Percentiles rank a stretch among this genome's conserved stretches.
These are phyloP conservation scores for Physaria fendleri DNA, from an alignment of 345 rosid species.

Conservation along the genomic window DNA sequence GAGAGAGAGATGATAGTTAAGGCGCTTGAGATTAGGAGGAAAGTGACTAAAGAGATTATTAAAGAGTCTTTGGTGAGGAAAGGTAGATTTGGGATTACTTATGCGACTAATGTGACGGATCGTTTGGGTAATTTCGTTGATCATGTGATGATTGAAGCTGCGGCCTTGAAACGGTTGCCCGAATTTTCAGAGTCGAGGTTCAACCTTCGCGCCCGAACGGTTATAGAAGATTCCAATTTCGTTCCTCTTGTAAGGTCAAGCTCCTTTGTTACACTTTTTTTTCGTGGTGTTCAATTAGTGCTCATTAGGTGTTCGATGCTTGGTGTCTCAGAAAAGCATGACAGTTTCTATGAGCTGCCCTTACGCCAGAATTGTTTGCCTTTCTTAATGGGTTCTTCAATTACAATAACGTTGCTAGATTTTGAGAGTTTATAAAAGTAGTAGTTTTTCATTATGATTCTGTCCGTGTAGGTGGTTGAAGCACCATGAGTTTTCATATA, in stretches of 20 bases:
- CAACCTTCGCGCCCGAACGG: constrained; percentile 49
- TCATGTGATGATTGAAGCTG: constrained; percentile 76
- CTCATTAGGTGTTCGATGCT: constrained; percentile 22
- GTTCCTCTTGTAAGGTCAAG: constrained; percentile 73
- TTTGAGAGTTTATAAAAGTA: not conserved
- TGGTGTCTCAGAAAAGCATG: not conserved
- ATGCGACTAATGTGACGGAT: constrained; percentile 54
- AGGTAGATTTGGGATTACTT: constrained; percentile 84
- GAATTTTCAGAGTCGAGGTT: constrained; percentile 48
- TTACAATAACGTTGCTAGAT: not conserved
- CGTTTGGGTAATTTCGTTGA: constrained; percentile 59
- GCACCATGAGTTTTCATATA: constrained; percentile 64
- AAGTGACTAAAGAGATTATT: constrained; percentile 62
- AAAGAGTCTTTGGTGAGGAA: constrained; percentile 59
- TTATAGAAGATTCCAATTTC: constrained; percentile 54
- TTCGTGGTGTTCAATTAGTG: not conserved
- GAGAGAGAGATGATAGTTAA: constrained; percentile 60
- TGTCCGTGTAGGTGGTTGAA: constrained; percentile 79
- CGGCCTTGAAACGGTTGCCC: constrained; percentile 55
- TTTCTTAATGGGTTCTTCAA: not conserved
- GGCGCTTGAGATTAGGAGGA: constrained; percentile 70
- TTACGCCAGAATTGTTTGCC: not conserved
- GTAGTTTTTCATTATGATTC: not conserved
- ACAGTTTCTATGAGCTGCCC: not conserved
- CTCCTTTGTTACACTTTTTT: not conserved